Percentiles rank a stretch among this genome's conserved stretches.
Evolutionary conservation across 2,329 filamentous ascomycete genomes (phyloP).

Genomic region (Colletotrichum chlorophyti): DNA sequence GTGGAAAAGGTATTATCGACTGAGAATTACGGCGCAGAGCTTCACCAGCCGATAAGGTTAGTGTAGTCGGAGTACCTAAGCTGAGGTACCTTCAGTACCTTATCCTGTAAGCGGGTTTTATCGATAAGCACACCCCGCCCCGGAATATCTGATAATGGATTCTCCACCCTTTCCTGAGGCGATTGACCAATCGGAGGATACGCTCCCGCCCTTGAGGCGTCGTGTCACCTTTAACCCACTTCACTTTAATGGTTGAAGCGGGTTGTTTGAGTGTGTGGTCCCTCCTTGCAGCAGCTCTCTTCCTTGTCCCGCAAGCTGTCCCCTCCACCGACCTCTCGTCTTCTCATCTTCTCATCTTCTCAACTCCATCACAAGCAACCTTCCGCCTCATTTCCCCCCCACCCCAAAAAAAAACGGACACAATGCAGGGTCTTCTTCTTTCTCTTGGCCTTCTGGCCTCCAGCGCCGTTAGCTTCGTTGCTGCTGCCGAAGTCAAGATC

Average conservation of each 20-base stretch:
- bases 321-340: slow-evolving; percentile 15
- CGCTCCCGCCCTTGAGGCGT: slow-evolving; percentile 2
- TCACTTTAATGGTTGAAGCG: not conserved
- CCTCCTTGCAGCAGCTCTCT: slow-evolving; percentile 18
- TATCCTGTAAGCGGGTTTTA: too few species aligned
- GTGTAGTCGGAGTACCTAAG: too few species aligned
- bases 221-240: slow-evolving; percentile 26
- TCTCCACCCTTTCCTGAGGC: not conserved
- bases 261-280: not conserved
- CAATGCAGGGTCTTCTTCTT: slow-evolving; percentile 57
- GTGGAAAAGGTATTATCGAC: too few species aligned
- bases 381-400: slow-evolving; percentile 4
- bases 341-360: not conserved
- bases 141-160: not conserved
- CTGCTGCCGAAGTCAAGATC: slow-evolving; percentile 74
- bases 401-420: slow-evolving; percentile 31
- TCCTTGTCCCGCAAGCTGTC: slow-evolving; percentile 18
- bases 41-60: too few species aligned
- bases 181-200: slow-evolving; percentile 21
- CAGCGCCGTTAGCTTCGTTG: slow-evolving; percentile 56
- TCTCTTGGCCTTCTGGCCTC: slow-evolving; percentile 59
- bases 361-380: slow-evolving; percentile 9
- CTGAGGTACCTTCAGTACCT: too few species aligned
- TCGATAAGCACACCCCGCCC: slow-evolving; percentile 5
- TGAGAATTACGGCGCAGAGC: too few species aligned